Evolutionary conservation across 495 filamentous ascomycete species (phyloP).

Genomic region (Lasiosphaeriaceae sp.): DNA sequence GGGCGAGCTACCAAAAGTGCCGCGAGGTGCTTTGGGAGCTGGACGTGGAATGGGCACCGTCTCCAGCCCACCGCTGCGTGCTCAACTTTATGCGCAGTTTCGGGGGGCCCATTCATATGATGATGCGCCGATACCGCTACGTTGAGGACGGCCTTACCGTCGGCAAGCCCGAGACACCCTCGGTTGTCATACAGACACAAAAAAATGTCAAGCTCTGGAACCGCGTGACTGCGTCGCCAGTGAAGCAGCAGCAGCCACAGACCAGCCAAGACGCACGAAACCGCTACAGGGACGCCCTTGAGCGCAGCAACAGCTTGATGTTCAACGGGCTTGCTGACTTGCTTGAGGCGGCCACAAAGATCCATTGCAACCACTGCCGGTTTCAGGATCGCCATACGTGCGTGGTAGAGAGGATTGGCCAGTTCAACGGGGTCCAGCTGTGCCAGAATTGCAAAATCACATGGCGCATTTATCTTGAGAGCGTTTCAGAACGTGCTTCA

Average conservation of each 20-base stretch:
- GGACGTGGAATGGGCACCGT: conserved; percentile 11
- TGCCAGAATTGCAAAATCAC: too few species aligned
- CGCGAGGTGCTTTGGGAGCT: conserved; percentile 22
- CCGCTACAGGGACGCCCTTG: conserved; percentile 5
- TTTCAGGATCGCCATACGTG: too few species aligned
- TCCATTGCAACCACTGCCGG: too few species aligned
- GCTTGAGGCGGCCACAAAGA: neutral
- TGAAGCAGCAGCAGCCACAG: neutral
- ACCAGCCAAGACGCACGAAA: neutral
- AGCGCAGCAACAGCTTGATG: conserved; percentile 5
- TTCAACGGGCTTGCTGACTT: conserved; percentile 15
- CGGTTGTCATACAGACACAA: conserved; percentile 12
- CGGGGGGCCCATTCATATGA: conserved; percentile 23
- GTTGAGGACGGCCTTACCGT: conserved; percentile 20
- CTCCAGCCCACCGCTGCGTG: neutral
- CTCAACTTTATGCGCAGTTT: conserved; percentile 19
- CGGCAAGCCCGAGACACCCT: conserved; percentile 13
- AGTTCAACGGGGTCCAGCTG: too few species aligned
- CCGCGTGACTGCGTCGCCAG: conserved; percentile 13
- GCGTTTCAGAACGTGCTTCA: too few species aligned
- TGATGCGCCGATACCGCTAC: conserved; percentile 22
- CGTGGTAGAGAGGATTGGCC: too few species aligned
- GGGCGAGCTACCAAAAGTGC: conserved; percentile 3
- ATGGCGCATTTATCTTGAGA: too few species aligned
- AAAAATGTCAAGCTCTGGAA: conserved; percentile 20